Percentiles rank a stretch among this genome's conserved stretches.
Evolutionary conservation across 1,284 basidiomycete species (phyloP).

Genomic region (Ceratobasidium sp.): DNA sequence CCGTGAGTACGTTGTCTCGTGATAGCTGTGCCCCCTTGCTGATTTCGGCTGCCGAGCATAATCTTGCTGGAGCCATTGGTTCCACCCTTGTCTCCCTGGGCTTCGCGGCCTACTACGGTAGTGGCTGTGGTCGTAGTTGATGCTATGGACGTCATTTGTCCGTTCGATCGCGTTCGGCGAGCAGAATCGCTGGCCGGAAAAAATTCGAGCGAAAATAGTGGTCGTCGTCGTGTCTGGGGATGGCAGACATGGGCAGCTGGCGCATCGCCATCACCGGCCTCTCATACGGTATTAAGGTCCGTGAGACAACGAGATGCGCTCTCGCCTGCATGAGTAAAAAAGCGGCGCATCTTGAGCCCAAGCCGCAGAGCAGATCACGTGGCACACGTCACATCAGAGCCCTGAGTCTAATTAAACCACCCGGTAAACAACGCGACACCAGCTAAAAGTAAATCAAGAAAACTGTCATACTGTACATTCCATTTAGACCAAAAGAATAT

Average conservation of each 20-base stretch:
- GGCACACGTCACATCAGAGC: neutral
- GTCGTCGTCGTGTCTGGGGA: constrained; percentile 14
- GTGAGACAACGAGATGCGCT: constrained; percentile 24
- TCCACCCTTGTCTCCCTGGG: neutral
- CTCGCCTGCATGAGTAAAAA: neutral
- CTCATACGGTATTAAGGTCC: constrained; percentile 32
- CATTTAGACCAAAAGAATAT: neutral
- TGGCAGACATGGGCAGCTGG: neutral
- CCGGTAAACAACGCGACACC: neutral
- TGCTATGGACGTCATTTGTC: constrained; percentile 20
- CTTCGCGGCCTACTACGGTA: neutral
- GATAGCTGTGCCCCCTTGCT: constrained; percentile 10
- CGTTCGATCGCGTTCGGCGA: neutral
- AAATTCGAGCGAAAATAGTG: neutral
- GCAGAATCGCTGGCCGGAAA: neutral
- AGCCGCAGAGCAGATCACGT: constrained; percentile 19
- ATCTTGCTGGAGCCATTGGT: neutral
- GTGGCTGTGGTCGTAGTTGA: neutral
- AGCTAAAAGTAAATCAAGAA: neutral
- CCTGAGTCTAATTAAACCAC: no score
- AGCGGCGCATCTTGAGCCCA: constrained; percentile 7
- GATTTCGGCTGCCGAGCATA: constrained; percentile 28
- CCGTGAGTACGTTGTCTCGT: constrained; percentile 24
- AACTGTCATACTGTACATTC: constrained; percentile 1
- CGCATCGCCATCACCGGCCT: neutral